A percentile compares a stretch with the other conserved stretches of the same genome.
phyloP scores from a whole-genome alignment of 306 rosid species.

The Cercis canadensis region DNA sequence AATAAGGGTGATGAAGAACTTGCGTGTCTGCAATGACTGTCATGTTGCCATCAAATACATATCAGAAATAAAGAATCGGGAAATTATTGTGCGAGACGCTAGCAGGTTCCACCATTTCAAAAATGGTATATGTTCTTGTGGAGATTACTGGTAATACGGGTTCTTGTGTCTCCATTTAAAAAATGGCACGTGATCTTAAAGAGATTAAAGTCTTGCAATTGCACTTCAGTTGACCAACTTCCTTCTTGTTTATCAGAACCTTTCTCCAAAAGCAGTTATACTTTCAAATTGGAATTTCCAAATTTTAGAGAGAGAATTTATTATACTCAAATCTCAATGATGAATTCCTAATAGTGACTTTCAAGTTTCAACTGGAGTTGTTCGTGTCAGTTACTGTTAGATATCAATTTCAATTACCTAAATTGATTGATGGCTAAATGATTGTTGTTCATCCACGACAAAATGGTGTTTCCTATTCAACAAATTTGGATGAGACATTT shows the following conservation, averaged over 20 bases:
- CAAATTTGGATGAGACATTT: neutral
- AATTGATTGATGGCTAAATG: neutral
- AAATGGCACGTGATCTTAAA: conserved; percentile 18
- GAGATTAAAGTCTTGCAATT: neutral
- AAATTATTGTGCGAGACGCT: conserved; percentile 67
- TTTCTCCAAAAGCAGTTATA: neutral
- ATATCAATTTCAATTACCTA: neutral
- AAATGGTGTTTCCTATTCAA: neutral
- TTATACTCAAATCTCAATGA: conserved; percentile 3
- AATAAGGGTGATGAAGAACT: conserved; percentile 84
- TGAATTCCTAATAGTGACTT: neutral
- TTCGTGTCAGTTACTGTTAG: neutral
- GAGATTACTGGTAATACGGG: conserved; percentile 71
- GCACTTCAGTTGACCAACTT: neutral
- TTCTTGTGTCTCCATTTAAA: conserved; percentile 26
- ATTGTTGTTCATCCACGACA: neutral
- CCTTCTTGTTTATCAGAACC: conserved; percentile 16
- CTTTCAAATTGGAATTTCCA: neutral
- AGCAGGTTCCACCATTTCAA: conserved; percentile 92
- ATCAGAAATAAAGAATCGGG: conserved; percentile 59
- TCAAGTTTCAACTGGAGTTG: neutral
- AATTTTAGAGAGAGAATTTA: neutral
- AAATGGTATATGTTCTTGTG: conserved; percentile 78
- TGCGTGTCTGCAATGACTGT: conserved; percentile 77
- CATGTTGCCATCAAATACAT: conserved; percentile 79